Evolutionary conservation across 345 rosid species (phyloP).

Genomic region (Raphanus raphanistrum): DNA sequence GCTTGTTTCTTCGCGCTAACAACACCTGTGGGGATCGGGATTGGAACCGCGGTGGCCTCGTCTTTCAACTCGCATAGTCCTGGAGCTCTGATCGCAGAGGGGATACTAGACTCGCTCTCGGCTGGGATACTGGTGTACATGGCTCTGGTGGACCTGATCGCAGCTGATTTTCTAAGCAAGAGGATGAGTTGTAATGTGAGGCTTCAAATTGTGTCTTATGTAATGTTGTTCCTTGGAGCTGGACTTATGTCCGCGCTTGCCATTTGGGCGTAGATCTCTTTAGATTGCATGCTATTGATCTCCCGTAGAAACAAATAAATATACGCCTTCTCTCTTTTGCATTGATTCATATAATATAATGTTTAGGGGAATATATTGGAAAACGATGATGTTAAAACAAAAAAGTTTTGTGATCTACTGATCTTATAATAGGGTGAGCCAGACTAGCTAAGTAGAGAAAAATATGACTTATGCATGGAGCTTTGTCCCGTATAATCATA

Average conservation of each 20-base stretch:
- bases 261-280: slow-evolving; percentile 64
- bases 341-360: background rate
- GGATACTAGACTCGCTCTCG: slow-evolving; percentile 74
- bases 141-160: slow-evolving; percentile 93
- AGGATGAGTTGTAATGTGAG: slow-evolving; percentile 92
- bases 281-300: background rate
- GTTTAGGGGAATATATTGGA: no score
- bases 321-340: background rate
- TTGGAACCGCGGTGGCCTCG: slow-evolving; percentile 66
- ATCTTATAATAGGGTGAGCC: no score
- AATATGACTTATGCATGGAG: no score
- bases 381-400: no score
- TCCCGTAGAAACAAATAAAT: slow-evolving; percentile 9
- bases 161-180: slow-evolving; percentile 86
- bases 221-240: slow-evolving; percentile 87
- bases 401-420: no score
- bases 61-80: slow-evolving; percentile 64
- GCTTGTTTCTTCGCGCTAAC: slow-evolving; percentile 84
- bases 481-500: no score
- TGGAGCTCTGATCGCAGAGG: slow-evolving; percentile 61
- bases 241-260: slow-evolving; percentile 87
- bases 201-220: slow-evolving; percentile 69
- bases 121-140: slow-evolving; percentile 92
- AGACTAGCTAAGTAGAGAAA: no score
- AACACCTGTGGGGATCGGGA: slow-evolving; percentile 64